Evolutionary conservation across 2,329 filamentous ascomycete species (phyloP).

Genomic region (Microascus cirrosus): DNA sequence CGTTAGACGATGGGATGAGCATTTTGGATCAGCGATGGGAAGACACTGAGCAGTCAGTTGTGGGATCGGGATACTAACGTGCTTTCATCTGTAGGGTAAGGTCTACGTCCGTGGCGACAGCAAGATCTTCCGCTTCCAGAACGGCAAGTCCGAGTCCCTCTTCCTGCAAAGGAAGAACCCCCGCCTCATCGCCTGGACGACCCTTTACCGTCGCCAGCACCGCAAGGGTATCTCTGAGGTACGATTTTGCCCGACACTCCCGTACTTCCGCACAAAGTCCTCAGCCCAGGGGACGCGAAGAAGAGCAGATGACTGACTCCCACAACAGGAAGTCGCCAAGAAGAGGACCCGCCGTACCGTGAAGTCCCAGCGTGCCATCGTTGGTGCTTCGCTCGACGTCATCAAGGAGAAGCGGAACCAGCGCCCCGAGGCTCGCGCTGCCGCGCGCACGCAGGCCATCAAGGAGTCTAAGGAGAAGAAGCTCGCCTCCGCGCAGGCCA

Average conservation of each 20-base stretch:
- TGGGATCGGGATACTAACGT: neutral
- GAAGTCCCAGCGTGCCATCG: slow-evolving; percentile 98
- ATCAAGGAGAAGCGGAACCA: slow-evolving; percentile 97
- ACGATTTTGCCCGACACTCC: slow-evolving; percentile 28
- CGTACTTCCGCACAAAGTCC: neutral
- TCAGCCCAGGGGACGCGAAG: neutral
- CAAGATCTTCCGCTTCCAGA: slow-evolving; percentile 99
- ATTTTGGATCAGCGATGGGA: neutral
- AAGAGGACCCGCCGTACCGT: slow-evolving; percentile 97
- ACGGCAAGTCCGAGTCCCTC: slow-evolving; percentile 98
- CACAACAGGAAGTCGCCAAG: slow-evolving; percentile 91
- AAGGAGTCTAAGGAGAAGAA: slow-evolving; percentile 99
- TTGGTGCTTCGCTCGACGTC: slow-evolving; percentile 97
- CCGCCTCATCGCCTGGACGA: slow-evolving; percentile 97
- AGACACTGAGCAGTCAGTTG: neutral
- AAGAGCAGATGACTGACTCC: slow-evolving; percentile 26
- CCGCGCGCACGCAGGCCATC: slow-evolving; percentile 81
- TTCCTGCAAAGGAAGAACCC: slow-evolving; percentile 99
- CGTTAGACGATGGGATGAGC: neutral
- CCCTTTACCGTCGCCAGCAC: slow-evolving; percentile 96
- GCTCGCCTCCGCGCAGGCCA: slow-evolving; percentile 70
- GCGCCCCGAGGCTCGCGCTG: slow-evolving; percentile 90
- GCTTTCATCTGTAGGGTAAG: slow-evolving; percentile 63
- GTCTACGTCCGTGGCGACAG: slow-evolving; percentile 99
- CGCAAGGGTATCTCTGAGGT: slow-evolving; percentile 99